Evolutionary conservation across 192 early-diverging fungal genomes (phyloP), one percentile per base, ranked within the genome.

Genomic region (Haplosporangium gracile): DNA sequence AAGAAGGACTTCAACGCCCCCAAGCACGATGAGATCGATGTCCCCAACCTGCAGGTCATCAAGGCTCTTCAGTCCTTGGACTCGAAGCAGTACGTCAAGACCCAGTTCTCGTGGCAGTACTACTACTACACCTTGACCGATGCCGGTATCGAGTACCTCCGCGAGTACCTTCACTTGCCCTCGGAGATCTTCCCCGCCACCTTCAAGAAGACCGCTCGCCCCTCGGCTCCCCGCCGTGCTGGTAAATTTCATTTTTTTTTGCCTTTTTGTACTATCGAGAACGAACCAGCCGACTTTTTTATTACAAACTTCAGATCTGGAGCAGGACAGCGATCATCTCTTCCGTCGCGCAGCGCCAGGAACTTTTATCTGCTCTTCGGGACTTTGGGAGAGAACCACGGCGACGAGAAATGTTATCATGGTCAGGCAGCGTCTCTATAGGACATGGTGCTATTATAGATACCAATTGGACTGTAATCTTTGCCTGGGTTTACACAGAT

Each of bases 61-160:
- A 99, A 98, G 96, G 96, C 97, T 79, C 95, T 98, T 84, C 98
- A 99, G 94, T 97, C 96, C 77, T 93, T 99, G 88, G 92, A 93
- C 89, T 99, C 98, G 72, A 94, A 94, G 88, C 97, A 96, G 82
- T 96, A 90, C 78, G 98, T 99, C 90, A 97, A 96, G 92, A 96
- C 95, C 81, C 95, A 95, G 88, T 99, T 99, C 96, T 98, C 97
- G 89, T 99, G 98, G 98, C 98, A 99, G 90, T 97, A 97, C 93
- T 99, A 98, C 94, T 99, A 99, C 96, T 99, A 99, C 92, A 97
- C 94, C 91, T 93, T 99, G 88, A 99, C 98, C 89, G 94, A 97
- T 88, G 96, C 97, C 91, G 98, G 98, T 90, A 98, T 99, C 81
- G 97, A 96, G 89, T 99, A 98, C 93, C 93, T 99, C 81, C 96